These are phyloP conservation scores for Debaryomyces subglobosus DNA, from an alignment of 1,139 yeast genomes.

Conservation along the genomic window DNA sequence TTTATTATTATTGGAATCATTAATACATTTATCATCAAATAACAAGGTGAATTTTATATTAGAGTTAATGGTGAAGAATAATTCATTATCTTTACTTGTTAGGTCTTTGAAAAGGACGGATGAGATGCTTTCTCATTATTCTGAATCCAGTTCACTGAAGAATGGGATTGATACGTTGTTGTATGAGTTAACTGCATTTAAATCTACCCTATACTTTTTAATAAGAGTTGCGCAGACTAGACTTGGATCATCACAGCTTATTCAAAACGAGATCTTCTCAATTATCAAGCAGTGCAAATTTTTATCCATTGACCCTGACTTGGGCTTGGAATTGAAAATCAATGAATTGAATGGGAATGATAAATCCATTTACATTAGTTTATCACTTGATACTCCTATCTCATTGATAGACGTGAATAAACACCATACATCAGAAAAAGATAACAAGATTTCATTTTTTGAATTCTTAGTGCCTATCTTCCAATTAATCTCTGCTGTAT, in stretches of 20 bases:
- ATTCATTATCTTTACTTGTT: constrained; percentile 64
- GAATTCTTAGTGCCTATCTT: constrained; percentile 79
- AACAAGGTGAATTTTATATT: constrained; percentile 56
- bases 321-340: constrained; percentile 58
- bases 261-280: constrained; percentile 74
- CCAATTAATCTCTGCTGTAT: constrained; percentile 68
- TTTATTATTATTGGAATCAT: constrained; percentile 67
- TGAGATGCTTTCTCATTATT: constrained; percentile 47
- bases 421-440: constrained; percentile 18
- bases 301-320: constrained; percentile 74
- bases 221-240: constrained; percentile 76
- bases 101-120: constrained; percentile 73
- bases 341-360: constrained; percentile 26
- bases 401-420: constrained; percentile 29
- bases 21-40: constrained; percentile 60
- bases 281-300: constrained; percentile 60
- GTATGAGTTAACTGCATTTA: constrained; percentile 77
- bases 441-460: constrained; percentile 52
- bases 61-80: constrained; percentile 63
- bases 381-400: constrained; percentile 57
- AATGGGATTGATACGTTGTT: constrained; percentile 53
- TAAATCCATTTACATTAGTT: constrained; percentile 38
- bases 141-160: constrained; percentile 22
- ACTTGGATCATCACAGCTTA: constrained; percentile 72
- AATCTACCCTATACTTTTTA: constrained; percentile 68